phyloP scores from a whole-genome alignment of 176 grass and related monocot genomes.

The Hordeum vulgare region DNA sequence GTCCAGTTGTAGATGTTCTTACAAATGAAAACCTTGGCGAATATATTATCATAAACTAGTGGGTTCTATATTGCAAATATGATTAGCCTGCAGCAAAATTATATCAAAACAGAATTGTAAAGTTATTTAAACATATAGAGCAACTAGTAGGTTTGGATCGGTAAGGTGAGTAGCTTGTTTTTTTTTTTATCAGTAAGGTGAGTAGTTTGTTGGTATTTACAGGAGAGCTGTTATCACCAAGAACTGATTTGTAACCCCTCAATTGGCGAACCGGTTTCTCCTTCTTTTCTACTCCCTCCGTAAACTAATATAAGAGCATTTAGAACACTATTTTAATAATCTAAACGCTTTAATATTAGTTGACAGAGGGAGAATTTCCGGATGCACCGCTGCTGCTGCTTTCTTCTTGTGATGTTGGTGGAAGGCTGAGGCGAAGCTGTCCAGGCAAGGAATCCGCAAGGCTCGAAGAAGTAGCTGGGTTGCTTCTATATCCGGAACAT shows the following conservation, averaged over 20 bases:
- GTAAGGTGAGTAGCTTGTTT: background rate
- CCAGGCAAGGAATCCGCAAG: conserved; percentile 38
- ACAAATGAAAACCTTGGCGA: background rate
- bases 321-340: no score
- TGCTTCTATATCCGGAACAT: background rate
- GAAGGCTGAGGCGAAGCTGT: conserved; percentile 40
- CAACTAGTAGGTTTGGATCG: background rate
- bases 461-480: conserved; percentile 17
- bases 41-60: background rate
- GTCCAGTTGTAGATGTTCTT: background rate
- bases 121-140: background rate
- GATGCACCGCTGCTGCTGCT: background rate
- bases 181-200: background rate
- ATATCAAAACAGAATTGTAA: background rate
- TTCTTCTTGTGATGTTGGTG: conserved; percentile 35
- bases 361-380: no score
- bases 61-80: background rate
- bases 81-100: background rate
- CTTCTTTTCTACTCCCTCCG: conserved; percentile 17
- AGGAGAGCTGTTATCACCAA: background rate
- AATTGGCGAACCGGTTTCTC: background rate
- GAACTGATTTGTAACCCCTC: background rate
- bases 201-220: conserved; percentile 28
- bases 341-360: no score
- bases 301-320: no score